Base-by-base conservation (phyloP, 345 rosid species). In the Citrus inodora region DNA sequence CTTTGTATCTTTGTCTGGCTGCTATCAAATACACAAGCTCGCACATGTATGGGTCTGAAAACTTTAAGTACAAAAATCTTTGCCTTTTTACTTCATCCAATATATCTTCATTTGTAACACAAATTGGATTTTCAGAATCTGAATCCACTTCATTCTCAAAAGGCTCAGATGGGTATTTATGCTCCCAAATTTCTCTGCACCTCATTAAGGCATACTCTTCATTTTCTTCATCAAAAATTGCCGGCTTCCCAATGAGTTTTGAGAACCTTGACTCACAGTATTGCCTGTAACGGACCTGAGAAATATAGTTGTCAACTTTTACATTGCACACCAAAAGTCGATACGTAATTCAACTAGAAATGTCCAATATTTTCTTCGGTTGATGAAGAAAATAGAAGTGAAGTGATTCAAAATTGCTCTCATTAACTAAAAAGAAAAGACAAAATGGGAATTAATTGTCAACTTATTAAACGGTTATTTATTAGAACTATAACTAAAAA, bases 221-320 rank as follows among this genome's bases (percentile, higher is more conserved):
- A 61, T 93, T 95, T 77, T 86, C 93, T 40, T 92, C 87, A 64
- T 92, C 76, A 48, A 89, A 92, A 75, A 95, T 92, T 3, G 88
- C 75, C 40, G 98, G 92, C 77, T 92, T 95, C n/a, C 93, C 97
- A 1, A 93, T 89, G 4, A 88, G 84, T 81, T 82, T 95, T 30
- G 93, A 93, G 92, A 95, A 93, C 81, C 92, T 90, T 71, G 81
- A 78, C 75, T 84, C 83, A 80, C 99, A 95, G 79, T 92, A 95
- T 40, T 85, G 79, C 84, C 83, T 83, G 80, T 93, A 95, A 82
- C 86, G 79, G 48, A 75, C 91, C 98, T 95, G 88, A 19, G 40
- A 79, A n/a, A 63, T 10, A 40, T 14, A 58, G 22, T 22, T 32
- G 73, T 63, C 58, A 74, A 67, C 35, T 74, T 46, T 32, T 35